phyloP scores from a whole-genome alignment of 1,284 basidiomycete genomes.

The Cryptococcus deneoformans region DNA sequence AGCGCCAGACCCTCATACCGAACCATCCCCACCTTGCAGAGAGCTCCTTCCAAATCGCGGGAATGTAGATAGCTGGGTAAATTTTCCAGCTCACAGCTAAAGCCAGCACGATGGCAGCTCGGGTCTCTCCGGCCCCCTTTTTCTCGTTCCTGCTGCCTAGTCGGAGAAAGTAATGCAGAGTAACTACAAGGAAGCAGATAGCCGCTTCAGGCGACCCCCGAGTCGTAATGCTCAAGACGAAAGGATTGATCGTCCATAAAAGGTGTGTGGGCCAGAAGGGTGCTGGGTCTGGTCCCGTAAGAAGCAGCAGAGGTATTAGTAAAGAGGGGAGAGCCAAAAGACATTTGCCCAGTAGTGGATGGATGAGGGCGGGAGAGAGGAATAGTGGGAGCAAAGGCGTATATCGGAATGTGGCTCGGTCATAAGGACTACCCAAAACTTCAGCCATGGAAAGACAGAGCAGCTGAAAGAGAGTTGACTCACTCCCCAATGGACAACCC shows the following conservation, averaged over 20 bases:
- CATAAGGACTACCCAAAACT: slow-evolving; percentile 70
- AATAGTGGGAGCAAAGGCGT: slow-evolving; percentile 87
- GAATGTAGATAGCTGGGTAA: slow-evolving; percentile 88
- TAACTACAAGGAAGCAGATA: slow-evolving; percentile 74
- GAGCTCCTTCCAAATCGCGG: slow-evolving; percentile 68
- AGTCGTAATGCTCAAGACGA: slow-evolving; percentile 94
- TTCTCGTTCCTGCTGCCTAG: not conserved
- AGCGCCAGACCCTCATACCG: slow-evolving; percentile 62
- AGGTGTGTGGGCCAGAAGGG: slow-evolving; percentile 43
- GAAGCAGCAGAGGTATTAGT: slow-evolving; percentile 73
- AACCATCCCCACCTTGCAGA: slow-evolving; percentile 50
- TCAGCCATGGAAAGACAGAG: not conserved
- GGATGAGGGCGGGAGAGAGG: slow-evolving; percentile 75
- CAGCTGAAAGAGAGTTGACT: slow-evolving; percentile 3
- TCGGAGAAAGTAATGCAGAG: slow-evolving; percentile 55
- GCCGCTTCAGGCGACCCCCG: slow-evolving; percentile 92
- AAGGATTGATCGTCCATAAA: slow-evolving; percentile 84
- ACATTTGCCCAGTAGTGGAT: slow-evolving; percentile 84
- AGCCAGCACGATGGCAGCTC: slow-evolving; percentile 69
- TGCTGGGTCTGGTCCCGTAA: slow-evolving; percentile 38
- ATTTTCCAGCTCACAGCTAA: slow-evolving; percentile 90
- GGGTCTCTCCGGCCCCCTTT: slow-evolving; percentile 7
- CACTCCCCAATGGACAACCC: slow-evolving; percentile 55
- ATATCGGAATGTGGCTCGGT: slow-evolving; percentile 92
- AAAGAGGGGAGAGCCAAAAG: slow-evolving; percentile 88